Evolutionary conservation across 805 yeast genomes (phyloP), one percentile per base, ranked within the genome.

Genomic region (Sugiyamaella smithiae): DNA sequence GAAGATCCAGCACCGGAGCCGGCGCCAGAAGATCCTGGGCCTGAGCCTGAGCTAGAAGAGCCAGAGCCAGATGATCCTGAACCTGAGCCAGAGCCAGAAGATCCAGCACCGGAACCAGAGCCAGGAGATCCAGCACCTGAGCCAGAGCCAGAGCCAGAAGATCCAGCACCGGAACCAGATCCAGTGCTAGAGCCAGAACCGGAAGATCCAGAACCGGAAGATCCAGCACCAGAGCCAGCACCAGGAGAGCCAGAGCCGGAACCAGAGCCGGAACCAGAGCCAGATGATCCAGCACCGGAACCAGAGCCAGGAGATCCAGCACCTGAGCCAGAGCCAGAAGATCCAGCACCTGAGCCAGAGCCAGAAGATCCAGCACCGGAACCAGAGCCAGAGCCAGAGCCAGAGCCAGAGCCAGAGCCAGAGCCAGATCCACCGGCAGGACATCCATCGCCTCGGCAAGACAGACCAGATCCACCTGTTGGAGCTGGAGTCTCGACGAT

Each of bases 11-110:
- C 4, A 14, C 22, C 22, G 16, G 38, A n/a, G 11, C 29, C 42
- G 8, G 25, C 9, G 25, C 33, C 23, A 38, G 14, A n/a, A 19
- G 6, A 20, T 8, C 43, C 43, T 20, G 43, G 20, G 25, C 12
- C 43, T 4, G 38, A 35, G 5, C 20, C 20, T n/a, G 38, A 35
- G 5, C 38, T 20, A 14, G 38, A 16, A 16, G 38, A 26, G 7
- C 29, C 22, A 11, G 38, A 16, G 9, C 22, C 22, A 35, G 38
- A n/a, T 26, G 17, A 24, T n/a, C 20, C 33, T 12, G 31, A 16
- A 9, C 47, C 47, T 33, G 47, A 33, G 19, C 41, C 40, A 16
- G 40, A 16, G 22, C 40, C 46, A 8, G 46, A 28, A 16, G 29
- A 26, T 26, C 29, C 26, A 7, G 40, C 9, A 14, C 47, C 40